Evolutionary conservation across 805 yeast species (phyloP), one percentile per base, ranked within the genome.

Genomic region (Brettanomyces naardenensis): DNA sequence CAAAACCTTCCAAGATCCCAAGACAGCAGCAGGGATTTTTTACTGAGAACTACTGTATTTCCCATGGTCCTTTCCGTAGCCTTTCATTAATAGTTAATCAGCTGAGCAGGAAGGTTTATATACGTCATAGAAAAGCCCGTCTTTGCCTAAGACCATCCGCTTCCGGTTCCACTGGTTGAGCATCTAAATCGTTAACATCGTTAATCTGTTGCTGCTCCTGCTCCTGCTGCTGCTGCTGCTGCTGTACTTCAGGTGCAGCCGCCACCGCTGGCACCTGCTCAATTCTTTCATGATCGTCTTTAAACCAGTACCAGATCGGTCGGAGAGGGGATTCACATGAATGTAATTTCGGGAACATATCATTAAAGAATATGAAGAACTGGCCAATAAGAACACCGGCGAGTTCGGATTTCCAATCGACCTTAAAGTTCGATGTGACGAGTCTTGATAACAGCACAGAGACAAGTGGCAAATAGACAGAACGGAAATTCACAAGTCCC

Each of bases 401-500:
- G n/a, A 59, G 36, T 38, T 63, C 58, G 15, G 46, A 17, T 22
- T 38, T 23, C 34, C 37, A 36, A 22, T 38, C 35, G 19, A 33
- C 9, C 28, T 29, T n/a, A 13, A 22, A n/a, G 15, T 36, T 25
- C 13, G 27, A 15, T 6, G 29, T 18, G 4, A 25, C 26, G n/a
- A 44, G 37, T 20, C 42, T 48, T 21, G 42, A 38, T 17, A 51
- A 42, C 17, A 51, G 44, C 11, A 61, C 44, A 14, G 54, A 51
- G 21, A 64, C 54, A 57, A 67, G 61, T 2, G 76, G 75, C 18
- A 66, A 41, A 45, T 71, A 69, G 21, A 66, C 61, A 2, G 73
- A 66, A 19, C 57, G 52, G 29, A 73, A 51, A n/a, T 47, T 56
- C 33, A 64, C 44, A 4, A 75, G 34, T 5, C 74, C 69, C 42